Evolutionary conservation across 345 rosid genomes (phyloP), one percentile per base, ranked within the genome.

Genomic region (Alliaria petiolata): DNA sequence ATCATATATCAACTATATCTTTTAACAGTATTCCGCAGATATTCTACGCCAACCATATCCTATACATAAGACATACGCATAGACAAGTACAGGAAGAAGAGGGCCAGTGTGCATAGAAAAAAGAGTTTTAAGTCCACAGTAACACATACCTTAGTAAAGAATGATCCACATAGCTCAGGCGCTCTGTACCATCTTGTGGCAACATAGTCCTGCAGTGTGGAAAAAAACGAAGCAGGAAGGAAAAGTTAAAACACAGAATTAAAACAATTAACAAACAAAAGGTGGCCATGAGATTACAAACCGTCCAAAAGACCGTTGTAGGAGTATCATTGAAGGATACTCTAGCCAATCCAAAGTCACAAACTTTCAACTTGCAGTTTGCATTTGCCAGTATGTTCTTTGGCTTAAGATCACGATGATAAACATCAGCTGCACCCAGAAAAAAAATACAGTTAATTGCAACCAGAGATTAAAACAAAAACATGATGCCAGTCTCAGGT

Each of bases 131-230:
- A 26, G 11, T 36, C 34, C 49, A 39, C 19, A 51, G 54, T 19
- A 16, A 75, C 59, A 40, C 81, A 81, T 84, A 93, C 98, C 96
- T 87, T 91, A 12, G 98, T 75, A 70, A 76, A 93, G 80, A 93
- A 93, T 14, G 98, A 93, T 51, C 98, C 97, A 79, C 98, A 89
- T 9, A 93, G 83, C 82, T 93, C 98, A 30, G 97, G 98, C 22
- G 97, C 98, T 78, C 98, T 89, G 60, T 93, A 91, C 98, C 98
- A 93, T 84, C 98, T 86, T 17, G 98, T 87, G 36, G 97, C 96
- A 73, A 93, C 98, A 77, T 93, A 93, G 71, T 93, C 98, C 97
- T 87, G 83, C 63, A 77, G 28, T 4, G 3, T 0, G 10, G n/a
- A n/a, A 31, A 12, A 51, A 70, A 5, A 9, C 1, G 0, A 46